Evolutionary conservation across 2,329 filamentous ascomycete genomes (phyloP), one percentile per base, ranked within the genome.

Genomic region (Tolypocladium album): DNA sequence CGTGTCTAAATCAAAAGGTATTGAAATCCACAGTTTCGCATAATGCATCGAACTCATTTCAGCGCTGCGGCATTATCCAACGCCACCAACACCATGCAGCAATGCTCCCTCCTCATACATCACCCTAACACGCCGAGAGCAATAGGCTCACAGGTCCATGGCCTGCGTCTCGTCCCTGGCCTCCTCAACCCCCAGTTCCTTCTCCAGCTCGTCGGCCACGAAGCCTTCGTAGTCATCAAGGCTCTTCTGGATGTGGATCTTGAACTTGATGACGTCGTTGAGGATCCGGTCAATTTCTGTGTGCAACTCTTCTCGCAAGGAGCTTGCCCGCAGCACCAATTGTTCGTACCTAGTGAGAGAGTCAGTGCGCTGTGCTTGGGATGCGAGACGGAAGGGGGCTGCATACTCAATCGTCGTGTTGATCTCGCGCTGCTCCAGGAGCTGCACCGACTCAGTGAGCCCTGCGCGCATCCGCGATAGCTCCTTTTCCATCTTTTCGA

Each of bases 401-500:
- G 81, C 88, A 71, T 79, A 93, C 89, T 97, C 92, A 67, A 97
- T 94, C 62, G 93, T 95, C 15, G 91, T 94, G 68, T 92, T 96
- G 84, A 97, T 96, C 78, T 97, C 92, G 59, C 90, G 82, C 74
- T 97, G 93, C 72, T 97, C 92, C 83, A 97, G 88, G 56, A 96
- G 75, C 74, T 97, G 90, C 58, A 97, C 89, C 40, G 87, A 92
- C 72, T 97, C 93, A 3, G 85, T 88, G 38, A 97, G 78, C 13
- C 88, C 88, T 2, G 88, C 84, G 50, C 92, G 84, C 90, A 97
- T 96, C 72, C 92, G 90, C 55, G 90, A 89, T n/a, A 99, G 79
- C 72, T 99, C 92, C 75, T 96, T 97, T 76, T 99, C 94, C 88
- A 97, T 95, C 79, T 94, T 94, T 75, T 99, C 94, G 68, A 99